These are phyloP conservation scores for Sugiyamaella boreocaroliniensis DNA, from an alignment of 805 yeast genomes.

Conservation along the genomic window DNA sequence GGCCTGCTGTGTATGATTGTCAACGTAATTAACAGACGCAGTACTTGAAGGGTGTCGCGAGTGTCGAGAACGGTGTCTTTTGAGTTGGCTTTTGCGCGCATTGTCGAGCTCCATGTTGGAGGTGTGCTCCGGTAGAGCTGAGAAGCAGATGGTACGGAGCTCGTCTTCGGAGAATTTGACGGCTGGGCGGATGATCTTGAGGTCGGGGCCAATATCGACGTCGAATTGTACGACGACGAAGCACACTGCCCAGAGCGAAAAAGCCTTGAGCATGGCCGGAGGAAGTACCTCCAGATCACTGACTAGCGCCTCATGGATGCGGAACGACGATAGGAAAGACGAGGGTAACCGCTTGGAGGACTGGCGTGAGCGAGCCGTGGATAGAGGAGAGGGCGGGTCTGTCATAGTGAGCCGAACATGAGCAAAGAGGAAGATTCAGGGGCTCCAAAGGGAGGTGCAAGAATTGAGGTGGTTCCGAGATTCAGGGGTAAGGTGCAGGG, in stretches of 20 bases:
- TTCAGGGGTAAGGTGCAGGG: neutral
- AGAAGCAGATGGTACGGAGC: slow-evolving; percentile 23
- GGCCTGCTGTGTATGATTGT: neutral
- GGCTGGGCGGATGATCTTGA: slow-evolving; percentile 25
- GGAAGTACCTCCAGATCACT: slow-evolving; percentile 7
- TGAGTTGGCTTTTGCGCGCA: neutral
- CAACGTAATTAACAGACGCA: neutral
- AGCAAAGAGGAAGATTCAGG: neutral
- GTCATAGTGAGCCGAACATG: neutral
- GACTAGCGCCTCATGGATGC: slow-evolving; percentile 23
- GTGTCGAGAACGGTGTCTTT: neutral
- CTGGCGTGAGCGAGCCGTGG: neutral
- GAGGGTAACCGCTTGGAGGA: slow-evolving; percentile 25
- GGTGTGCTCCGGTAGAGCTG: slow-evolving; percentile 24
- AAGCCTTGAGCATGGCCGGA: neutral
- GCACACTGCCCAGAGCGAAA: slow-evolving; percentile 18
- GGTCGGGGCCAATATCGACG: slow-evolving; percentile 24
- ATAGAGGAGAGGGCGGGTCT: neutral
- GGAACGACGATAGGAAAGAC: slow-evolving; percentile 45
- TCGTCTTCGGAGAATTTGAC: slow-evolving; percentile 22
- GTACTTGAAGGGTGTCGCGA: neutral
- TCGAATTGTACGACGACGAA: slow-evolving; percentile 24
- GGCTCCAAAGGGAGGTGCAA: neutral
- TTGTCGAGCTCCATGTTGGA: neutral
- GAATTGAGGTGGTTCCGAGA: neutral